Evolutionary conservation across 345 rosid genomes (phyloP).

Genomic region (Hibiscus trionum): DNA sequence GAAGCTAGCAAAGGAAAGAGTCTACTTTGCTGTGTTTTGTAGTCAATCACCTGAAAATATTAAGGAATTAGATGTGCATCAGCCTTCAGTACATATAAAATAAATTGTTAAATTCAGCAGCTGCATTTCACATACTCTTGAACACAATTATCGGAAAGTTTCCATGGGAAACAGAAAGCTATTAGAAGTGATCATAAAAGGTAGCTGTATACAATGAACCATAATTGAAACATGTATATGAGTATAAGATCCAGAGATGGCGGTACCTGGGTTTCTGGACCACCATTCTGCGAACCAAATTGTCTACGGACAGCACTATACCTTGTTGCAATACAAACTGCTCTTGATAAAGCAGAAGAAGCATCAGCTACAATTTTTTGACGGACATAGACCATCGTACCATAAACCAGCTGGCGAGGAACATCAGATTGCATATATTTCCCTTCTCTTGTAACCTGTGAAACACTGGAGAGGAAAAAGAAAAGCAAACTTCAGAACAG

Average conservation of each 20-base stretch:
- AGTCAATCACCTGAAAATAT: slow-evolving; percentile 76
- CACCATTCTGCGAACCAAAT: slow-evolving; percentile 68
- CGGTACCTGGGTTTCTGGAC: slow-evolving; percentile 79
- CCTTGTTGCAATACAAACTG: slow-evolving; percentile 95
- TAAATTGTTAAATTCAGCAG: background rate
- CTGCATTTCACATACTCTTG: background rate
- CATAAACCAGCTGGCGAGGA: slow-evolving; percentile 85
- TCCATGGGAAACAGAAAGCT: background rate
- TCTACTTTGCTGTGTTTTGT: slow-evolving; percentile 91
- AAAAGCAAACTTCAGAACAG: background rate
- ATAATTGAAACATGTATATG: background rate
- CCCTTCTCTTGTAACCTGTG: slow-evolving; percentile 90
- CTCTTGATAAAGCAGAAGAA: slow-evolving; percentile 75
- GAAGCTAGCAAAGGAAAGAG: slow-evolving; percentile 98
- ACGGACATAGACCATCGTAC: slow-evolving; percentile 93
- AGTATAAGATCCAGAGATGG: background rate
- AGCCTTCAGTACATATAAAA: background rate
- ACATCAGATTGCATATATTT: slow-evolving; percentile 68
- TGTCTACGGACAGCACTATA: slow-evolving; percentile 97
- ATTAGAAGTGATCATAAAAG: slow-evolving; percentile 9
- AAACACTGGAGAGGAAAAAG: slow-evolving; percentile 36
- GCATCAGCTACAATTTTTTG: slow-evolving; percentile 86
- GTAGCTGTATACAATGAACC: background rate
- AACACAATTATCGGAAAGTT: background rate
- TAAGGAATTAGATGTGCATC: slow-evolving; percentile 10